These are phyloP conservation scores for Colletotrichum spinosum DNA, from an alignment of 2,329 filamentous ascomycete genomes.

Conservation along the genomic window DNA sequence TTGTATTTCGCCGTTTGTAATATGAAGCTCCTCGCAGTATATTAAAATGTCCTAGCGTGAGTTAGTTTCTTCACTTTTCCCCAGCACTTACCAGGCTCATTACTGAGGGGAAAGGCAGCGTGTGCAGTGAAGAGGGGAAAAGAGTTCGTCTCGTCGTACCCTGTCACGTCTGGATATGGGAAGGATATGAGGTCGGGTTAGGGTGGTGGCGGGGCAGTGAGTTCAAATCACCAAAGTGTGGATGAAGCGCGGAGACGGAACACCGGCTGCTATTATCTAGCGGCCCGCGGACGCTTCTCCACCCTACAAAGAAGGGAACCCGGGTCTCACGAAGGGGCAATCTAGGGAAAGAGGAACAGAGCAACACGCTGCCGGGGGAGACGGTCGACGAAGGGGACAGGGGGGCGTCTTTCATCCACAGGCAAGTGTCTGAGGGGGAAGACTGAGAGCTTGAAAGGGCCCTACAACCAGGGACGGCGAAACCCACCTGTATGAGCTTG, in stretches of 20 bases:
- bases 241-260: too few relatives aligned
- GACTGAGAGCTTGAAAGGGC: constrained; percentile 5
- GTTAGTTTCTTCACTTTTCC: too few relatives aligned
- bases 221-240: background rate
- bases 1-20: constrained; percentile 52
- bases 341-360: too few relatives aligned
- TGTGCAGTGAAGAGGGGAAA: background rate
- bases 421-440: background rate
- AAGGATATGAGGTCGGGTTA: constrained; percentile 7
- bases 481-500: constrained; percentile 59
- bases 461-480: constrained; percentile 8
- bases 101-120: background rate
- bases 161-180: background rate
- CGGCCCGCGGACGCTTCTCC: too few relatives aligned
- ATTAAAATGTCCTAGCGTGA: constrained; percentile 58
- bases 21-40: constrained; percentile 59
- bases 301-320: too few relatives aligned
- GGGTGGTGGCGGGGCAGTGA: background rate
- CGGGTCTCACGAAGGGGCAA: too few relatives aligned
- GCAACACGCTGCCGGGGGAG: too few relatives aligned
- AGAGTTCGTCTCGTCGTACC: constrained; percentile 9
- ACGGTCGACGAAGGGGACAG: too few relatives aligned
- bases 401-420: background rate
- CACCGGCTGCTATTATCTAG: too few relatives aligned
- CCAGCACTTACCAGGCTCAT: background rate